Evolutionary conservation across 768 basidiomycete genomes (phyloP), one percentile per base, ranked within the genome.

Genomic region (Boletellus ananas): DNA sequence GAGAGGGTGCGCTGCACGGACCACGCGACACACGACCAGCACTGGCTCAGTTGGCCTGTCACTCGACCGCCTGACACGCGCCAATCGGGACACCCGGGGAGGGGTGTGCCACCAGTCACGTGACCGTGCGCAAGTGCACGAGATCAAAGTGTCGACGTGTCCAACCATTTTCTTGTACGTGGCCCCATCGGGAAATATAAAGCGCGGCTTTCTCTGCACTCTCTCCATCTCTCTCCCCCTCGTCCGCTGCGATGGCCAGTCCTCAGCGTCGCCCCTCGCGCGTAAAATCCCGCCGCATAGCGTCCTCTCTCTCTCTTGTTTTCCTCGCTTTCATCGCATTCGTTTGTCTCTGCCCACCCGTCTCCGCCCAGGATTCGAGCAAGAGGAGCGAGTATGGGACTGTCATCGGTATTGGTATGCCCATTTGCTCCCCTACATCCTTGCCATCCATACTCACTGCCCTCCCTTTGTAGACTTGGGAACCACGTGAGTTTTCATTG

Each of bases 391-490:
- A 94, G 63, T 94, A 89, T 69, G 93, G 94, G 49, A 87, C 88
- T 34, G 92, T 95, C 34, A 95, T 95, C 67, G 94, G 90, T 80
- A 90, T 92, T 65, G 88, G 87, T 90, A 57, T 42, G 84, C 72
- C 2, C 27, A 49, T 17, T 2, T n/a, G n/a, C n/a, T 0, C 0
- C 12, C 7, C 11, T 8, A 14, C 17, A 3, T 14, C 11, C 4
- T 3, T 1, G 2, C 1, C 0, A 1, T 8, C 10, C 1, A 4
- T 46, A 45, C 52, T 55, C 38, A 70, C 44, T 20, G 3, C 9
- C 39, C 14, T 14, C 48, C 3, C 48, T 37, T 31, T 59, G 45
- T 64, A 88, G 92, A 95, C 77, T 75, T 95, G 74, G 93, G 93
- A 74, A 96, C 93, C 57, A 92, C 90, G 79, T 90, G 79, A 58